A percentile compares a stretch with the other conserved stretches of the same genome.
These are phyloP conservation scores for Hanseniaspora taiwanica DNA, from an alignment of 805 yeast species.

Conservation along the genomic window DNA sequence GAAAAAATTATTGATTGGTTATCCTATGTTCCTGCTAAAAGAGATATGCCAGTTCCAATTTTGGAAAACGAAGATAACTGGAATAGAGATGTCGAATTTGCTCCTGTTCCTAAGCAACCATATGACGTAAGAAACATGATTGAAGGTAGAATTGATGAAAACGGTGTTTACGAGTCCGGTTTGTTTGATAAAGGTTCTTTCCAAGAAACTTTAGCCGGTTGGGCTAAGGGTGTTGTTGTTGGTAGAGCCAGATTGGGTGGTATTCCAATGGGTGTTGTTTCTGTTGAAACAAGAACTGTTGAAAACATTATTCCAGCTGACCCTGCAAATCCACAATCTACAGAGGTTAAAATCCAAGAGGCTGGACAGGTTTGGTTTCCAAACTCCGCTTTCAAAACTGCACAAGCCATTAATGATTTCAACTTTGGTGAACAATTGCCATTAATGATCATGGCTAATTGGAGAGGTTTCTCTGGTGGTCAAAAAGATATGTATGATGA, in stretches of 20 bases:
- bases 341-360: conserved; percentile 76
- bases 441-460: conserved; percentile 92
- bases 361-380: conserved; percentile 99
- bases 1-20: conserved; percentile 91
- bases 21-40: conserved; percentile 84
- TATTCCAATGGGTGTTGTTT: conserved; percentile 96
- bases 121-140: conserved; percentile 94
- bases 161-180: conserved; percentile 65
- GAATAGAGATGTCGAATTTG: conserved; percentile 85
- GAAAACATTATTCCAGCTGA: conserved; percentile 94
- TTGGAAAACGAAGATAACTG: conserved; percentile 71
- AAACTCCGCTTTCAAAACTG: conserved; percentile 96
- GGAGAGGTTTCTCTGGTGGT: conserved; percentile 99
- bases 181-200: conserved; percentile 85
- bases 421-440: conserved; percentile 97
- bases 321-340: conserved; percentile 94
- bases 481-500: conserved; percentile 99
- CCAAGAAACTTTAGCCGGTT: conserved; percentile 92
- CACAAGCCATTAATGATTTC: conserved; percentile 96
- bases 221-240: conserved; percentile 98
- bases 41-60: conserved; percentile 84
- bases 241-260: conserved; percentile 99
- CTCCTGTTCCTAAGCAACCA: conserved; percentile 56
- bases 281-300: conserved; percentile 81
- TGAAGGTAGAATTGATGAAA: conserved; percentile 65